Evolutionary conservation across 768 basidiomycete species (phyloP), one percentile per base, ranked within the genome.

Genomic region (Macrolepiota fuliginosa): DNA sequence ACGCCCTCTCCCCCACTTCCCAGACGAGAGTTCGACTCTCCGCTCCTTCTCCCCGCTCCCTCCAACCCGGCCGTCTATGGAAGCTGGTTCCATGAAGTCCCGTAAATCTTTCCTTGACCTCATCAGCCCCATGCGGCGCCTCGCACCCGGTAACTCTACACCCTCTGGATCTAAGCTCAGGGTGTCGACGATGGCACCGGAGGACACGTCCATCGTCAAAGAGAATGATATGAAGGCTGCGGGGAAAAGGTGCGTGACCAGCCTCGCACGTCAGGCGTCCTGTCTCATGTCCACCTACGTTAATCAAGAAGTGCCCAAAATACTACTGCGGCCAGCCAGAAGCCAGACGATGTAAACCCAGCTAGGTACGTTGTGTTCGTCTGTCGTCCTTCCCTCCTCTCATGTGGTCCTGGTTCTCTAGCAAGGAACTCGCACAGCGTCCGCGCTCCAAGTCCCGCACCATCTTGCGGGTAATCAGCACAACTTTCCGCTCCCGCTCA

Each of bases 391-490:
- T 53, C 51, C 39, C 57, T 35, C 45, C 15, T 35, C 62, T 32
- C 35, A 62, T 56, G 35, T 42, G 55, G 47, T 55, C 45, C n/a
- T 29, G 57, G 54, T 11, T 27, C 46, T 56, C 13, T 36, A 46
- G 17, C 49, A 32, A 45, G 60, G 15, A 54, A 46, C 25, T 35
- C 54, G 6, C 12, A 54, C 12, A 24, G 36, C 19, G 10, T 46
- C 51, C 53, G 35, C 67, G 64, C 40, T 66, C 70, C 9, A 62
- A 56, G 29, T 66, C 65, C 17, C 62, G 60, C 36, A 54, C 62
- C 1, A 45, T 66, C 42, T 65, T 66, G 19, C 63, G 62, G 13
- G 35, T 58, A 32, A 53, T 61, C 19, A 63, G 54, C 45, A 61
- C 66, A 35, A 66, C 67, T 24, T 62, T 64, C 51, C 50, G 72